Evolutionary conservation across 1,284 basidiomycete genomes (phyloP), one percentile per base, ranked within the genome.

Genomic region (Thecaphora thlaspeos): DNA sequence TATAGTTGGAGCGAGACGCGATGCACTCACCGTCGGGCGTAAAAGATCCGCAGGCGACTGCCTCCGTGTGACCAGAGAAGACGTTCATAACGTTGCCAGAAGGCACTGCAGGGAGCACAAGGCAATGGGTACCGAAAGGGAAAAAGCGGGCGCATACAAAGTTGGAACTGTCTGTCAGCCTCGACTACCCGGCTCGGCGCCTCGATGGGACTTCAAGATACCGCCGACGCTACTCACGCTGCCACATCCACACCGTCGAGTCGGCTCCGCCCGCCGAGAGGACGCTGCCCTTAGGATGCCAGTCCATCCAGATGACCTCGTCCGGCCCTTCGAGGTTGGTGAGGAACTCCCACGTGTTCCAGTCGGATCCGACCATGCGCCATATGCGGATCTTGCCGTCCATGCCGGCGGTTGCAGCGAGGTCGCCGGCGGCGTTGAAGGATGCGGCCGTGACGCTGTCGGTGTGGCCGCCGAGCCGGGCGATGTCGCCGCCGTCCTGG

Each of bases 221-320:
- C n/a, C n/a, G n/a, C n/a, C n/a, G n/a, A n/a, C n/a, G 21, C 11
- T 18, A 62, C 75, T 73, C 78, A 93, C 92, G 80, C 81, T 95
- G 90, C 93, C 93, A 99, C 72, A 98, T 82, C 94, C 94, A 98
- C n/a, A 94, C 86, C 4, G 89, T 95, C 4, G 88, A 85, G 79
- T 98, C 94, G 64, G 94, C 90, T 18, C 90, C 89, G 34, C 94
- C 94, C 0, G 90, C 92, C 3, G 94, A 84, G 0, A 98, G 83
- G 3, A 96, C 88, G 43, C 82, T 81, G 15, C 93, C 95, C 77
- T 88, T 92, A 0, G 95, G 94, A 81, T 99, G 95, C 94, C 94
- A 99, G 80, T 86, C 82, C 46, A 98, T 77, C 86, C 91, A 96
- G 82, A 88, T 88, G 55, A 97, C 87, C 82, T 99, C 94, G 79